phyloP scores from a whole-genome alignment of 306 rosid species.

The Malus sieversii region DNA sequence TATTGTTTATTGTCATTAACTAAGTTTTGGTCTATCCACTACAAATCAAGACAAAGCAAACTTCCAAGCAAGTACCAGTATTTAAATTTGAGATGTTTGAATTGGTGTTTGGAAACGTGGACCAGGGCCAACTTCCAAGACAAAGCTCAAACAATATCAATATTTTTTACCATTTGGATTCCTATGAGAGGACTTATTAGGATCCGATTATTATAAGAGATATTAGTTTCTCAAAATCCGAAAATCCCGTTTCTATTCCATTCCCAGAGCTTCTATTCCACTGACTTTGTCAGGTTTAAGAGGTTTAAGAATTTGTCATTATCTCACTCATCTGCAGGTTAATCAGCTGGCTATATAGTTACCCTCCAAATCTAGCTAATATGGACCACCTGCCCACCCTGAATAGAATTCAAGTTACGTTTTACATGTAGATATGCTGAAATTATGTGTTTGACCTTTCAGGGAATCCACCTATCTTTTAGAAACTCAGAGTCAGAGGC shows the following conservation, averaged over 20 bases:
- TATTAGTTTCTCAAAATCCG: slow-evolving; percentile 55
- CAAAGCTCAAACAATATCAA: slow-evolving; percentile 12
- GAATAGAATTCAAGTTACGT: slow-evolving; percentile 10
- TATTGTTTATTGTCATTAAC: slow-evolving; percentile 9
- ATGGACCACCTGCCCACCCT: slow-evolving; percentile 43
- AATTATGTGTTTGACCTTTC: slow-evolving; percentile 4
- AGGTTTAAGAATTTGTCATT: slow-evolving; percentile 3
- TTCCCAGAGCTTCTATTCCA: slow-evolving; percentile 99
- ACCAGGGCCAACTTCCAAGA: slow-evolving; percentile 62
- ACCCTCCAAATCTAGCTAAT: slow-evolving; percentile 20
- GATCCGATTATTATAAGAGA: slow-evolving; percentile 30
- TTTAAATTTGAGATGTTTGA: slow-evolving; percentile 28
- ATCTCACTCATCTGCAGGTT: not conserved
- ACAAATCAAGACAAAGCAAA: slow-evolving; percentile 41
- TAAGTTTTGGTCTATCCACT: slow-evolving; percentile 23
- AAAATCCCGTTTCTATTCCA: slow-evolving; percentile 99
- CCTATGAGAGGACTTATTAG: slow-evolving; percentile 18
- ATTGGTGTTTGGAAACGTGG: slow-evolving; percentile 57
- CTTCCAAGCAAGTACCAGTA: slow-evolving; percentile 32
- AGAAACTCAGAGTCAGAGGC: not conserved
- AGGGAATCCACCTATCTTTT: not conserved
- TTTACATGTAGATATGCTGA: not conserved
- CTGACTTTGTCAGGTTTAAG: slow-evolving; percentile 61
- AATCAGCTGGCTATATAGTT: not conserved
- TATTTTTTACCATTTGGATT: slow-evolving; percentile 23